Conservation (phyloP, 345 rosid species). For the Hevea brasiliensis region DNA sequence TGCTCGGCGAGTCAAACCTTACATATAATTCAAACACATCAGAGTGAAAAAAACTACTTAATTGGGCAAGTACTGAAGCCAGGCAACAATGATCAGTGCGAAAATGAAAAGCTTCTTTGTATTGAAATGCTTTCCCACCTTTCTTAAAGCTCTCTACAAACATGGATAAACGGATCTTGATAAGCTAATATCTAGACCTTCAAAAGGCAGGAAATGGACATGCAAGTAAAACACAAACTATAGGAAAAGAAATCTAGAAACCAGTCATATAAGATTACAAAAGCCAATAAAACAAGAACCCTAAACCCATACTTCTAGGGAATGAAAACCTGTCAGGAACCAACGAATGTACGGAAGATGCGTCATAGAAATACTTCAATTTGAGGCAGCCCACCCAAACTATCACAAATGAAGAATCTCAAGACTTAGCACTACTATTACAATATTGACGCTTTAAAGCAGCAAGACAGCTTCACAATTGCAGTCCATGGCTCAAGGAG, state of each 20-base stretch:
- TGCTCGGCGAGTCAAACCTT: no score
- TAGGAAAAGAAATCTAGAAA: background rate
- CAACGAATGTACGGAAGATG: slow-evolving; percentile 13
- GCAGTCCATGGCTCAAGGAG: slow-evolving; percentile 1
- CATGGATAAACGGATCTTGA: background rate
- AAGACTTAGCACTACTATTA: background rate
- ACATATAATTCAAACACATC: no score
- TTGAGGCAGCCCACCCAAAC: slow-evolving; percentile 13
- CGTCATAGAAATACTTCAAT: background rate
- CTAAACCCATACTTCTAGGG: slow-evolving; percentile 39
- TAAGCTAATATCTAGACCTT: slow-evolving; percentile 17
- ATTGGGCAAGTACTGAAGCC: background rate
- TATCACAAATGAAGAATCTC: background rate
- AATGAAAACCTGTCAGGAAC: slow-evolving; percentile 35
- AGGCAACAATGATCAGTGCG: background rate
- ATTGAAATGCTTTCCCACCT: slow-evolving; percentile 25
- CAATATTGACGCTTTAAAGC: background rate
- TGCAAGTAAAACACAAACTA: slow-evolving; percentile 1
- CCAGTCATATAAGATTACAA: background rate
- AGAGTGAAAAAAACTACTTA: no score
- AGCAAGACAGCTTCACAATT: background rate
- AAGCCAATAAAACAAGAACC: slow-evolving; percentile 21
- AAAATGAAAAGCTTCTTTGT: slow-evolving; percentile 1
- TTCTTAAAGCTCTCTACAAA: slow-evolving; percentile 21
- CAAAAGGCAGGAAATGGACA: slow-evolving; percentile 26